Evolutionary conservation across 768 basidiomycete genomes (phyloP), one percentile per base, ranked within the genome.

Genomic region (Tulasnella sp.): DNA sequence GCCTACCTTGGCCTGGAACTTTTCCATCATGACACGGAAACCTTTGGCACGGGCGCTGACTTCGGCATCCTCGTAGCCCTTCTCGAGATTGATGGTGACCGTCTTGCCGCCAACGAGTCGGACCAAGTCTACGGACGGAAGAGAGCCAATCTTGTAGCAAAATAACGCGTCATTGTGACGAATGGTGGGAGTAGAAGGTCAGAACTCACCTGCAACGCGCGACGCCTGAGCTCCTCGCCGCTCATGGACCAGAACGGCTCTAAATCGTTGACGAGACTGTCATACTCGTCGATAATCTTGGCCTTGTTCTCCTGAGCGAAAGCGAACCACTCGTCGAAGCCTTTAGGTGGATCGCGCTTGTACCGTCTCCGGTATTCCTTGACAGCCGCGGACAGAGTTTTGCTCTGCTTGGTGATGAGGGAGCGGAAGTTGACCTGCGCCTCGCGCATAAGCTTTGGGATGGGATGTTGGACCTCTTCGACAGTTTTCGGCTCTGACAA

Each of bases 311-410:
- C 26, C 39, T 74, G 66, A 41, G 73, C 77, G 11, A 76, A 80
- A 62, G 80, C 78, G 86, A 88, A 96, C 96, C 96, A 98, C 35
- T 85, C 81, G 77, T 94, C 95, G 75, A 98, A 99, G 0, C 95
- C 96, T 52, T 85, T 86, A 0, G 97, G 96, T 5, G 97, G 97
- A 40, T 87, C 81, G 41, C 91, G 86, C 11, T 82, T 82, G 79
- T 96, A 95, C 72, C 95, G 84, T 71, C 85, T 81, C 75, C 82
- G 86, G 80, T 99, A 99, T 79, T 96, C 94, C 9, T 80, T 79
- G 0, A 93, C 92, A 0, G 96, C 96, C 34, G 87, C 86, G 44
- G 82, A 82, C 40, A 98, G 83, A 0, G 92, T 90, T 76, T 85
- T 87, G 79, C 92, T 94, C 82, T 98, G 97, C 66, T 83, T 82